Percentiles rank a stretch among this genome's conserved stretches.
phyloP scores from a whole-genome alignment of 768 basidiomycete species.

The Udeniomyces megalosporus region DNA sequence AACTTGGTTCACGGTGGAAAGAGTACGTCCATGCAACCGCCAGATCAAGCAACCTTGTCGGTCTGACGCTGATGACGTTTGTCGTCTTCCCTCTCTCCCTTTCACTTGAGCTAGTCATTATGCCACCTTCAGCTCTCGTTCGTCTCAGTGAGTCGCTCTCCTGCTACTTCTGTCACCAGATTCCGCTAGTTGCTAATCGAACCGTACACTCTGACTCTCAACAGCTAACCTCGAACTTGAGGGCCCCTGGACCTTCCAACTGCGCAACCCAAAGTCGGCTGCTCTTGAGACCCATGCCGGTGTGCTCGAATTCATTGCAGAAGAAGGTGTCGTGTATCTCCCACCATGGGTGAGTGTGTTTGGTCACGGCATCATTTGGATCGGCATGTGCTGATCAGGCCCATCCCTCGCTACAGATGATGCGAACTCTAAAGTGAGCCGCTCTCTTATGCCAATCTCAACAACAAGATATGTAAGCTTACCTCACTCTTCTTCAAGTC shows the following conservation, averaged over 20 bases:
- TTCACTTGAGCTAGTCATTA: constrained; percentile 49
- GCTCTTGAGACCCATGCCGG: constrained; percentile 77
- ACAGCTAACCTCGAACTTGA: constrained; percentile 65
- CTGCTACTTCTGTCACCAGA: too few relatives aligned
- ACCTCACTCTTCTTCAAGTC: not conserved
- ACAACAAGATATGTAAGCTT: not conserved
- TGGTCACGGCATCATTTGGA: not conserved
- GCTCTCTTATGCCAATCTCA: not conserved
- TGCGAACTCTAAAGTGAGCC: constrained; percentile 13
- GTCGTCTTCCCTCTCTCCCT: not conserved
- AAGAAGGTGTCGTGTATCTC: constrained; percentile 85
- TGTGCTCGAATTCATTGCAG: constrained; percentile 96
- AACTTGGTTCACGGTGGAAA: constrained; percentile 96
- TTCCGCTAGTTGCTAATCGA: not conserved
- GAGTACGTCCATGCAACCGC: constrained; percentile 55
- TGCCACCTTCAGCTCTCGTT: constrained; percentile 90
- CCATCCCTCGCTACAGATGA: constrained; percentile 15
- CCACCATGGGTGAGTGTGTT: constrained; percentile 61
- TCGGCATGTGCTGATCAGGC: not conserved
- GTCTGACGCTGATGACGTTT: not conserved
- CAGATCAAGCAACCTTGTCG: too few relatives aligned
- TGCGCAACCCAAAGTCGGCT: constrained; percentile 79
- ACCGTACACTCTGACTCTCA: not conserved
- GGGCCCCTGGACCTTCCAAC: constrained; percentile 87
- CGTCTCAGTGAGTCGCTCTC: constrained; percentile 41